Evolutionary conservation across 257 asterid genomes (phyloP), one percentile per base, ranked within the genome.

Genomic region (Lycium ferocissimum): DNA sequence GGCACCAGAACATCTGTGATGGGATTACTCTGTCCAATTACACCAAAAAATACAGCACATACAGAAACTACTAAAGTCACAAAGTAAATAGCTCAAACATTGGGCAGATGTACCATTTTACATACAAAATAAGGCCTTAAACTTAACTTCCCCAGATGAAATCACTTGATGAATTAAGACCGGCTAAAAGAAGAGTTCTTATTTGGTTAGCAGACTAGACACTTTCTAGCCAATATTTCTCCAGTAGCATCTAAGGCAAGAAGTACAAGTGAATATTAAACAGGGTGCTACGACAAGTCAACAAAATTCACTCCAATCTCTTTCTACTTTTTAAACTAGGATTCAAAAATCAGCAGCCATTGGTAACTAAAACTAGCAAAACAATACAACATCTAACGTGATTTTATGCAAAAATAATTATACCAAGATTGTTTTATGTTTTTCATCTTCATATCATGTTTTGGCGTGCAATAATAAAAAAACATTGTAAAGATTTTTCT

Each of bases 341-440:
- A 26, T 26, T 20, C 8, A 12, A 26, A 65, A 22, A 65, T 65
- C 17, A 9, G 43, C 9, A 65, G 71, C 5, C 12, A 20, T 26
- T 26, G 43, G 71, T 43, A 65, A 65, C 70, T 63, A 63, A 63
- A 22, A 63, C 70, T 22, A 63, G 67, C 70, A 63, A 63, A 22
- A 20, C 38, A 63, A 59, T 8, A 59, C 35, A 18, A 59, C 7
- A n/a, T 20, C 10, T 20, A 4, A 26, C 9, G 9, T 65, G 69
- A 62, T 62, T 20, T 9, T 37, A 65, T 65, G 43, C 40, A 38
- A 65, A 65, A 65, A 22, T 65, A 4, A 10, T 11, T 63, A 65
- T 33, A 22, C 17, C 43, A 20, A 62, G 69, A 62, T 62, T 20
- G 69, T 20, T 22, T 61, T 62, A 20, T 20, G 69, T 9, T 62